A percentile compares a stretch with the other conserved stretches of the same genome.
These are phyloP conservation scores for Cryptococcus deneoformans DNA, from an alignment of 1,284 basidiomycete species.

Conservation along the genomic window DNA sequence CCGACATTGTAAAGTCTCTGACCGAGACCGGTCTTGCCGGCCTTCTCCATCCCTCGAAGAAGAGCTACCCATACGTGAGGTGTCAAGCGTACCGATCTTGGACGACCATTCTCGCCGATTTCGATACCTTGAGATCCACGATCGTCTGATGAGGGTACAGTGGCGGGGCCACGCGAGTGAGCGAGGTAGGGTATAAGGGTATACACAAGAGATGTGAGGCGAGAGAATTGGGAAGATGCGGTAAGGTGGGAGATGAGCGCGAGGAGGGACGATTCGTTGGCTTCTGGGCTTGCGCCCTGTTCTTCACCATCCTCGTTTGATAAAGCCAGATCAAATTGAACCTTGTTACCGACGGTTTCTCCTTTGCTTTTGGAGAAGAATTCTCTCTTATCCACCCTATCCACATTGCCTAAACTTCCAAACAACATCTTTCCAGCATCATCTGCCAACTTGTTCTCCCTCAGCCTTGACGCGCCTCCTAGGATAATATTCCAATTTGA, in stretches of 20 bases:
- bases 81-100: constrained; percentile 11
- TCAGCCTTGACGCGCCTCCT: constrained; percentile 12
- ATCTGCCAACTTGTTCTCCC: constrained; percentile 15
- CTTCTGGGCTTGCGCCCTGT: neutral
- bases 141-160: neutral
- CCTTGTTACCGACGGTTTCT: too few relatives aligned
- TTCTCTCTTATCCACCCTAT: neutral
- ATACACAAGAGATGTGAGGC: constrained; percentile 25
- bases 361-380: neutral
- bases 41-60: constrained; percentile 24
- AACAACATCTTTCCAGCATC: constrained; percentile 10
- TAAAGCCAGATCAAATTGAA: neutral
- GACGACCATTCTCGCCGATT: constrained; percentile 8
- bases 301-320: neutral
- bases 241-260: constrained; percentile 27
- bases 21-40: constrained; percentile 28
- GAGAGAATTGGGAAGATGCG: constrained; percentile 26
- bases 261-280: constrained; percentile 23
- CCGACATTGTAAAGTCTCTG: constrained; percentile 34
- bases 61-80: constrained; percentile 24
- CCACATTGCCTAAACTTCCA: constrained; percentile 6
- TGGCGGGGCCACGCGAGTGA: neutral
- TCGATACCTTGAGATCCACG: neutral
- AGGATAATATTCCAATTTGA: constrained; percentile 17
- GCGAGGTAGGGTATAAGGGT: constrained; percentile 31